Conservation (phyloP, 2,329 filamentous ascomycete genomes). For the Scedosporium boydii region DNA sequence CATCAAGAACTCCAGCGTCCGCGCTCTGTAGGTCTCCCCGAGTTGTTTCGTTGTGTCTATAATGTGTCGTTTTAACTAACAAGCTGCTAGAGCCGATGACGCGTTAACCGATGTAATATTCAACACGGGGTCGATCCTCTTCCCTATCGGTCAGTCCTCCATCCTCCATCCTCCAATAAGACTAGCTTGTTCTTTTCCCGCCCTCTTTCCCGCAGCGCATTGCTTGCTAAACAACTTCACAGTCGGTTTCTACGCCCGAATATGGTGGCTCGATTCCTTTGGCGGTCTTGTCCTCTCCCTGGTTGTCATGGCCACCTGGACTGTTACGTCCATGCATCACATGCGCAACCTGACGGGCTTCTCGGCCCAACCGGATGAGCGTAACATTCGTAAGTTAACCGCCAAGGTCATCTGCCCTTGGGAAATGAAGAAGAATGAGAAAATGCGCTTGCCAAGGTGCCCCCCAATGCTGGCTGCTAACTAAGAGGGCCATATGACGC, state of each 20-base stretch:
- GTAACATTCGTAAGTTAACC: conserved; percentile 51
- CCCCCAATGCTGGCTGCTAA: background rate
- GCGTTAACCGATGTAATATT: conserved; percentile 72
- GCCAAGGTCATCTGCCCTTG: background rate
- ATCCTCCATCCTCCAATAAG: background rate
- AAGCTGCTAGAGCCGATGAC: conserved; percentile 32
- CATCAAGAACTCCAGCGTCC: conserved; percentile 77
- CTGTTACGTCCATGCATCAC: conserved; percentile 61
- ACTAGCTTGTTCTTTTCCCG: background rate
- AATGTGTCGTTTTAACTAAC: conserved; percentile 9
- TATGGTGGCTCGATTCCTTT: conserved; percentile 79
- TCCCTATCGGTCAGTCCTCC: conserved; percentile 31
- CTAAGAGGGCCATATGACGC: background rate
- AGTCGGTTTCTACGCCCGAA: conserved; percentile 63
- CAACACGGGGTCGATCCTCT: conserved; percentile 81
- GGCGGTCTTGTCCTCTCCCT: conserved; percentile 70
- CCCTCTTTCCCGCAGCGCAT: background rate
- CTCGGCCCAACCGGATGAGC: conserved; percentile 68
- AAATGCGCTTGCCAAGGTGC: background rate
- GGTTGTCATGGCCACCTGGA: conserved; percentile 75
- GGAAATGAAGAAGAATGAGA: background rate
- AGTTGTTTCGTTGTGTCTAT: conserved; percentile 5
- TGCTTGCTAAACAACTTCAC: background rate
- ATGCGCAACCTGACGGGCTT: conserved; percentile 75
- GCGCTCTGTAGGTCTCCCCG: conserved; percentile 50